Conservation (phyloP, 169 alveolate genomes). For the Eimeria necatrix region DNA sequence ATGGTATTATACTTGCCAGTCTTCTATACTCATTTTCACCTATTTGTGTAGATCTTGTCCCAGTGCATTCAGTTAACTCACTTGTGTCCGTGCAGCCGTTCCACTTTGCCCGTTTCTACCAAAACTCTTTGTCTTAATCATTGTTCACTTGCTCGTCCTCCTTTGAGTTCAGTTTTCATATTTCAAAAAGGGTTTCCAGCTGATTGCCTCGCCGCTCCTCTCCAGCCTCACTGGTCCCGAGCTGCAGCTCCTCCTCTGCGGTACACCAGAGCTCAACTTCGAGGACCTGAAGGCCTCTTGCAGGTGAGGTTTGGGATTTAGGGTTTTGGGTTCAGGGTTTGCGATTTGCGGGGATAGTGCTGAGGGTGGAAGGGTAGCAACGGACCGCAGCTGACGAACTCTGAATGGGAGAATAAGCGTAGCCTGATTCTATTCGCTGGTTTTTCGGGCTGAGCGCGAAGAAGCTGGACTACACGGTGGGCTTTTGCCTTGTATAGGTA, state of each 20-base stretch:
- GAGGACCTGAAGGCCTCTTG: slow-evolving; percentile 86
- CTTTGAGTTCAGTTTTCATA: slow-evolving; percentile 83
- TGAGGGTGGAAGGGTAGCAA: no score
- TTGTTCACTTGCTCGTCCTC: not conserved
- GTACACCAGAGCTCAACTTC: slow-evolving; percentile 89
- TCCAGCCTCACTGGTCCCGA: slow-evolving; percentile 87
- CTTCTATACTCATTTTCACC: not conserved
- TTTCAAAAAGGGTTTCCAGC: slow-evolving; percentile 91
- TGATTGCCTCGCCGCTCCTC: slow-evolving; percentile 82
- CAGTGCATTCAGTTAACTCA: no score
- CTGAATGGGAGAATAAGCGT: not conserved
- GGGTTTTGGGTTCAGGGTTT: not conserved
- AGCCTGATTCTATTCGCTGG: not conserved
- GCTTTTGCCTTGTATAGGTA: not conserved
- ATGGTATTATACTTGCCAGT: not conserved
- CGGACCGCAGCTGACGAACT: not conserved
- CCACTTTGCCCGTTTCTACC: no score
- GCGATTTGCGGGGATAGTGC: no score
- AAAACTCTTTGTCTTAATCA: no score
- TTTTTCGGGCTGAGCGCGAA: not conserved
- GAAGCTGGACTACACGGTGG: not conserved
- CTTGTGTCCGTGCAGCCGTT: no score
- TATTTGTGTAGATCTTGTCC: no score
- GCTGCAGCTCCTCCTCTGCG: slow-evolving; percentile 91
- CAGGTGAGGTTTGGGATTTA: slow-evolving; percentile 81